These are phyloP conservation scores for Sambucus nigra DNA, from an alignment of 129 eudicot genomes.

Conservation along the genomic window DNA sequence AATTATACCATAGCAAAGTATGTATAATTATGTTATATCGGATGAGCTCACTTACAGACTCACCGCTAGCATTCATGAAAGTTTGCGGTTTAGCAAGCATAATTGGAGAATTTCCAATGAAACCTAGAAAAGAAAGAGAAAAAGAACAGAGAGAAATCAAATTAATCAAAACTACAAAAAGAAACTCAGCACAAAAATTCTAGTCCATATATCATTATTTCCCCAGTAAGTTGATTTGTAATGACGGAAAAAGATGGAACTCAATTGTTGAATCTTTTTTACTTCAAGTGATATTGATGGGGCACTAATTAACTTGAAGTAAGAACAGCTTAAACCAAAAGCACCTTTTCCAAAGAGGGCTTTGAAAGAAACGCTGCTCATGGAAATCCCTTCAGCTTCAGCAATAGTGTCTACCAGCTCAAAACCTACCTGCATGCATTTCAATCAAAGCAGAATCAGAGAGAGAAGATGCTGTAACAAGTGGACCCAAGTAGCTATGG, in stretches of 20 bases:
- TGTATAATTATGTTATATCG: background rate
- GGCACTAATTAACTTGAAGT: background rate
- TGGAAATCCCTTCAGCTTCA: constrained; percentile 76
- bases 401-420: constrained; percentile 88
- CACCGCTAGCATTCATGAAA: constrained; percentile 94
- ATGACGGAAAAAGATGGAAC: background rate
- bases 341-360: constrained; percentile 81
- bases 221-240: background rate
- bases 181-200: background rate
- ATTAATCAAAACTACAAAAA: background rate
- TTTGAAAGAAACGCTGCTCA: constrained; percentile 63
- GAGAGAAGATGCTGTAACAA: background rate
- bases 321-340: background rate
- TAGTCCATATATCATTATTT: background rate
- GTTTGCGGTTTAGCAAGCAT: constrained; percentile 98
- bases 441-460: background rate
- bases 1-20: background rate
- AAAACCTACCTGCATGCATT: constrained; percentile 72
- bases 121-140: constrained; percentile 40
- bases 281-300: background rate
- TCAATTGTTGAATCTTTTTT: too few species aligned
- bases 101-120: constrained; percentile 73
- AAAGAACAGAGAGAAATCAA: background rate
- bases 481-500: background rate
- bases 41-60: constrained; percentile 87